Evolutionary conservation across 2,329 filamentous ascomycete genomes (phyloP).

Genomic region (Neofusicoccum cordaticola): DNA sequence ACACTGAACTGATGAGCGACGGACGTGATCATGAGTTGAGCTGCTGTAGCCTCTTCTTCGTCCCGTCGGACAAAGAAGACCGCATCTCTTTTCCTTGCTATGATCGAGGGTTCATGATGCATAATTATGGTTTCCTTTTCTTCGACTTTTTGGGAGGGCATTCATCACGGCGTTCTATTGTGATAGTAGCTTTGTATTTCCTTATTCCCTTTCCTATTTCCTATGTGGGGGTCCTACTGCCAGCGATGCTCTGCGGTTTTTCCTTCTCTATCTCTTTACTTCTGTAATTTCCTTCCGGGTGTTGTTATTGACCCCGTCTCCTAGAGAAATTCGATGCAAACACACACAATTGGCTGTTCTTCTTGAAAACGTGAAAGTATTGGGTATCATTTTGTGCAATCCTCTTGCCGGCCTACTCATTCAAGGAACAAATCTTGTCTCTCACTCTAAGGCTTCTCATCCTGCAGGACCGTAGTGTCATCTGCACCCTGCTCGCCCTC

Average conservation of each 20-base stretch:
- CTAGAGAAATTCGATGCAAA: slow-evolving; percentile 7
- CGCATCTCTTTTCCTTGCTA: slow-evolving; percentile 15
- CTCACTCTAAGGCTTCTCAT: not conserved
- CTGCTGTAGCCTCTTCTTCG: not conserved
- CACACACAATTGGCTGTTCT: not conserved
- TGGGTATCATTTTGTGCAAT: not conserved
- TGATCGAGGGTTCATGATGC: slow-evolving; percentile 13
- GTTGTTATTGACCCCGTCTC: not conserved
- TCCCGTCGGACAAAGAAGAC: not conserved
- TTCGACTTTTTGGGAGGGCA: not conserved
- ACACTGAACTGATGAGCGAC: slow-evolving; percentile 4
- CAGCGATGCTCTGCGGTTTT: slow-evolving; percentile 11
- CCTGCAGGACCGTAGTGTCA: slow-evolving; percentile 8
- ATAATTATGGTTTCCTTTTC: slow-evolving; percentile 6
- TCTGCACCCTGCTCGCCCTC: slow-evolving; percentile 24
- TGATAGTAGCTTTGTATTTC: slow-evolving; percentile 11
- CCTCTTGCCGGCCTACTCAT: not conserved
- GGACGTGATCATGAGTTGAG: slow-evolving; percentile 13
- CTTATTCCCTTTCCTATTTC: slow-evolving; percentile 18
- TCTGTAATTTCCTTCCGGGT: slow-evolving; percentile 9
- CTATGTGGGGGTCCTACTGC: not conserved
- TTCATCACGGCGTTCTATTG: slow-evolving; percentile 18
- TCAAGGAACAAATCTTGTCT: slow-evolving; percentile 15
- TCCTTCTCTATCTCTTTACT: not conserved
- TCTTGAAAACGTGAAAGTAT: not conserved